A percentile compares a stretch with the other conserved stretches of the same genome.
These are phyloP conservation scores for Daedaleopsis sinensis DNA, from an alignment of 768 basidiomycete genomes.

Conservation along the genomic window DNA sequence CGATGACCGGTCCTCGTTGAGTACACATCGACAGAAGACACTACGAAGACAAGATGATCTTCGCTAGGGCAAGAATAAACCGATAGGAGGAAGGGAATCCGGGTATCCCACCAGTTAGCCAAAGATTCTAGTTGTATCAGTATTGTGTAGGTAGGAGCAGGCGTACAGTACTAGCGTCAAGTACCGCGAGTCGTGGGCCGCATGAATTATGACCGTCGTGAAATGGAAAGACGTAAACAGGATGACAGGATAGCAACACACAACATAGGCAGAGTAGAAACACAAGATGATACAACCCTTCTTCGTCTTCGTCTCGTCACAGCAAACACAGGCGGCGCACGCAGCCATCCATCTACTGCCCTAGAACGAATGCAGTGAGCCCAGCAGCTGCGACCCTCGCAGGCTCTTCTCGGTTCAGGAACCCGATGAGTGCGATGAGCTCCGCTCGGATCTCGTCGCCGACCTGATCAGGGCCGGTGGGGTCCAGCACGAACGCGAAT, in stretches of 20 bases:
- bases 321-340: neutral
- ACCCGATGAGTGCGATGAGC: conserved; percentile 71
- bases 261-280: neutral
- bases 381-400: conserved; percentile 83
- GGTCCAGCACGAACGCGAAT: conserved; percentile 84
- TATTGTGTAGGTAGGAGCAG: conserved; percentile 8
- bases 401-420: conserved; percentile 75
- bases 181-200: neutral
- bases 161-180: conserved; percentile 9
- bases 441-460: conserved; percentile 77
- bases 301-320: conserved; percentile 5
- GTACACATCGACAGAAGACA: no score
- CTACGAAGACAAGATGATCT: no score
- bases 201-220: neutral
- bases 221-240: neutral
- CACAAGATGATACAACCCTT: conserved; percentile 7
- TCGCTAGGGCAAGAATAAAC: no score
- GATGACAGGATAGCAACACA: neutral
- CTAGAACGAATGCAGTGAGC: conserved; percentile 51
- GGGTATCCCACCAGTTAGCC: neutral
- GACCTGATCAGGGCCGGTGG: conserved; percentile 72
- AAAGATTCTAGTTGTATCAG: conserved; percentile 21
- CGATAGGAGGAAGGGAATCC: neutral
- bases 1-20: no score
- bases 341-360: conserved; percentile 8